phyloP scores from a whole-genome alignment of 2,329 filamentous ascomycete species.

The Trichoderma sp. region DNA sequence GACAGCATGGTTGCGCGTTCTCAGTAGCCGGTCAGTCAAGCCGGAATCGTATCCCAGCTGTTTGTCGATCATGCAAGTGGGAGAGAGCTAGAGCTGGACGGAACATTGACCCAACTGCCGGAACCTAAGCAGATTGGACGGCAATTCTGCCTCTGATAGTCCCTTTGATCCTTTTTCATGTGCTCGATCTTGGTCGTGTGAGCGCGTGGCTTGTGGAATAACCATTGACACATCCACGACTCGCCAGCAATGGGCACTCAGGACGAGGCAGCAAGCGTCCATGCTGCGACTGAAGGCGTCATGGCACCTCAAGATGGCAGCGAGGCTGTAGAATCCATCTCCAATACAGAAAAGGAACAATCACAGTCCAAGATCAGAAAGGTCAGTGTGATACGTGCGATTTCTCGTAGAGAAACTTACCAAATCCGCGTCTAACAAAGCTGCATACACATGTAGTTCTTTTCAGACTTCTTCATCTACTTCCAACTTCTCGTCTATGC shows the following conservation, averaged over 20 bases:
- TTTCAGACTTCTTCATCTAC: slow-evolving; percentile 37
- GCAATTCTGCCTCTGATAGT: neutral
- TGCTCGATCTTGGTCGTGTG: neutral
- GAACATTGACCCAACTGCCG: slow-evolving; percentile 9
- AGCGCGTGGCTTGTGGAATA: slow-evolving; percentile 16
- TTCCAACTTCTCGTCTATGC: slow-evolving; percentile 53
- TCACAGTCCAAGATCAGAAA: neutral
- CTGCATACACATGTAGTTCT: neutral
- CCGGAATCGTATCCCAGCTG: neutral
- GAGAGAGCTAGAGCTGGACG: neutral
- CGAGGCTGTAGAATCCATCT: neutral
- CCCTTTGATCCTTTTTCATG: neutral
- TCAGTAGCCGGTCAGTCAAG: neutral
- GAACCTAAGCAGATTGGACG: neutral
- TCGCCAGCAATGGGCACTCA: slow-evolving; percentile 20
- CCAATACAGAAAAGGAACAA: neutral
- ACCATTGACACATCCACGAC: slow-evolving; percentile 8
- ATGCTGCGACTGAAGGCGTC: slow-evolving; percentile 1
- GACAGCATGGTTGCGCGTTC: neutral
- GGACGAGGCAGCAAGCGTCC: neutral
- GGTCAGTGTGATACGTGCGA: neutral
- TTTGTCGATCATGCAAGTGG: slow-evolving; percentile 10
- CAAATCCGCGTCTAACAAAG: neutral
- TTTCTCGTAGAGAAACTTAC: neutral
- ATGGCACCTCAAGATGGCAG: neutral